Evolutionary conservation across 176 grass and related monocot genomes (phyloP).

Genomic region (Lolium rigidum): DNA sequence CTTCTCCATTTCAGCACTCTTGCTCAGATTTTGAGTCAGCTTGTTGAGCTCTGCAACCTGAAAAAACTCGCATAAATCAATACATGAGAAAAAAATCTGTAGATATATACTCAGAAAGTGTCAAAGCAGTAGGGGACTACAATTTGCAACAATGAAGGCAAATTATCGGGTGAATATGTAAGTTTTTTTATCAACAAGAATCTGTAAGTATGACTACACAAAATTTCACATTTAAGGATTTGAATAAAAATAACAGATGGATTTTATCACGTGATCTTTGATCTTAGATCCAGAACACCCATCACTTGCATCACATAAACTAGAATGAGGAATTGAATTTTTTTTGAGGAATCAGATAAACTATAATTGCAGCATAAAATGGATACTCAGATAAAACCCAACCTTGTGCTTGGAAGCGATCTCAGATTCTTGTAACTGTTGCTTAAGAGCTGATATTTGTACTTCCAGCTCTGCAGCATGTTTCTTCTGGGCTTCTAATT

Average conservation of each 20-base stretch:
- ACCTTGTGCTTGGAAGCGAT: constrained; percentile 64
- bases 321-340: constrained; percentile 8
- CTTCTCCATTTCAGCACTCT: constrained; percentile 71
- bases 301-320: constrained; percentile 11
- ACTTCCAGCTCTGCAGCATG: constrained; percentile 53
- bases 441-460: constrained; percentile 64
- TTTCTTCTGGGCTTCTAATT: constrained; percentile 52
- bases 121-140: not conserved
- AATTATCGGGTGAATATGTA: not conserved
- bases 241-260: not conserved
- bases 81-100: not conserved
- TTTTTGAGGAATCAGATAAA: not conserved
- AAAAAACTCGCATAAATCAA: constrained; percentile 38
- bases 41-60: constrained; percentile 65
- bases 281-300: not conserved
- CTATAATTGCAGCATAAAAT: constrained; percentile 28
- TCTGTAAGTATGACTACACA: not conserved
- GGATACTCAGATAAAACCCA: constrained; percentile 1
- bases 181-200: constrained; percentile 14
- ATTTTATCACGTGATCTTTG: not conserved
- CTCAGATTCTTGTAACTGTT: constrained; percentile 57
- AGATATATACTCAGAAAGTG: not conserved
- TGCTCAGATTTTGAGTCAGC: constrained; percentile 62
- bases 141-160: not conserved
- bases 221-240: not conserved